These are phyloP conservation scores for Saccharum hybrid DNA, from an alignment of 202 grass and related monocot species.

Conservation along the genomic window DNA sequence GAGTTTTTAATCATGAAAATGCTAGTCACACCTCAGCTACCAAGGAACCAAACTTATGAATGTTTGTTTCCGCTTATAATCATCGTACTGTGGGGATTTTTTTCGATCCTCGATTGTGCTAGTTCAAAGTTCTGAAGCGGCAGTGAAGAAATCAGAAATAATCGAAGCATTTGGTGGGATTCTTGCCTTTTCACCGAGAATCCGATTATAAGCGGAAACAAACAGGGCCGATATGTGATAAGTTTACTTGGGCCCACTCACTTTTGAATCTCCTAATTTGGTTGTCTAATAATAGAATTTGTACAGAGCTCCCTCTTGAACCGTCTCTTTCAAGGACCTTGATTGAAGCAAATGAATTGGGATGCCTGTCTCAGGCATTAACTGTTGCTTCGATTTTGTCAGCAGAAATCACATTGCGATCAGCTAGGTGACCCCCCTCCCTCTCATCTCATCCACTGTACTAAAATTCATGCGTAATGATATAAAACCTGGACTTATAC, in stretches of 20 bases:
- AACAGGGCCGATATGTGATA: neutral
- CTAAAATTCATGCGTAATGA: neutral
- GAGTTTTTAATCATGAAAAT: neutral
- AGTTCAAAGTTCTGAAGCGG: neutral
- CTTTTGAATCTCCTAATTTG: constrained; percentile 25
- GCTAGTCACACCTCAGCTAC: neutral
- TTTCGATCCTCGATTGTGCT: neutral
- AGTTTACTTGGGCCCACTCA: constrained; percentile 16
- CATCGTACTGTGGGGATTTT: neutral
- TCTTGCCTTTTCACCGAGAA: neutral
- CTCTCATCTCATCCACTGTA: constrained; percentile 30
- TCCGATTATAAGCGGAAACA: neutral
- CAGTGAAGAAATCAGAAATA: neutral
- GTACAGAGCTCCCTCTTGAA: constrained; percentile 85
- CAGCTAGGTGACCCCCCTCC: constrained; percentile 56
- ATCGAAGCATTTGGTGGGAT: neutral
- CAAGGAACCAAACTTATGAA: neutral
- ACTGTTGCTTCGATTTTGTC: constrained; percentile 87
- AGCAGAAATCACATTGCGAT: constrained; percentile 80
- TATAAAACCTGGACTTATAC: constrained; percentile 43
- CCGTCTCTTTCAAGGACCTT: constrained; percentile 95
- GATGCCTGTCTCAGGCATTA: constrained; percentile 91
- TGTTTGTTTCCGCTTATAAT: neutral
- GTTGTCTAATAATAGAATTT: constrained; percentile 37
- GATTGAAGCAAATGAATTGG: constrained; percentile 86